Percentiles rank a stretch among this genome's conserved stretches.
Evolutionary conservation across 192 early-diverging fungal genomes (phyloP).

Genomic region (Pecoramyces ruminantium): DNA sequence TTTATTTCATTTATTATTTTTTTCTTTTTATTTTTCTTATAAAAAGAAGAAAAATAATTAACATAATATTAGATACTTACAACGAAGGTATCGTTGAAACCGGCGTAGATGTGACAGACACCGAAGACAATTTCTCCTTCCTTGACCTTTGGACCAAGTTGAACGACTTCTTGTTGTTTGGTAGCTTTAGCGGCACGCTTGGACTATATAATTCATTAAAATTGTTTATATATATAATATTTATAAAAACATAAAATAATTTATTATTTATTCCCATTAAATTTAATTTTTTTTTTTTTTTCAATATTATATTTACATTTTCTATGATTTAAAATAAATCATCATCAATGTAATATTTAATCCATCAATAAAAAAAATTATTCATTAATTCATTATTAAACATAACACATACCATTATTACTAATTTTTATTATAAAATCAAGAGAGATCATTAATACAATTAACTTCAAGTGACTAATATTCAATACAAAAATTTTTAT

Average conservation of each 20-base stretch:
- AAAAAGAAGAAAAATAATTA: no score
- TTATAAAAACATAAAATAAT: no score
- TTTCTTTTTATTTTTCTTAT: no score
- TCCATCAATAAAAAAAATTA: no score
- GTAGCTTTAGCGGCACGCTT: constrained; percentile 14
- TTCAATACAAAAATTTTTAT: neutral
- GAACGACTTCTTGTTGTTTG: constrained; percentile 73
- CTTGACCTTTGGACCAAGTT: constrained; percentile 91
- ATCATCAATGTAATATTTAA: no score
- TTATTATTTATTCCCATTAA: no score
- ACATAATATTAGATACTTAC: constrained; percentile 6
- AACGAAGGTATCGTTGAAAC: constrained; percentile 99
- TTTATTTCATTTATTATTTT: neutral
- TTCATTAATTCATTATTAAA: no score
- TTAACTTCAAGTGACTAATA: neutral
- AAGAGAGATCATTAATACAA: neutral
- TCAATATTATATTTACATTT: no score
- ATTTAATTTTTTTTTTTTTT: no score
- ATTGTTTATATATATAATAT: no score
- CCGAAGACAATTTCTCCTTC: constrained; percentile 98
- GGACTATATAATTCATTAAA: neutral
- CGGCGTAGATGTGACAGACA: constrained; percentile 98
- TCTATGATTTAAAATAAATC: no score
- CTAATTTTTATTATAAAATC: neutral
- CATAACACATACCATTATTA: neutral